Evolutionary conservation across 2,329 filamentous ascomycete genomes (phyloP).

Genomic region (Dothistroma septosporum): DNA sequence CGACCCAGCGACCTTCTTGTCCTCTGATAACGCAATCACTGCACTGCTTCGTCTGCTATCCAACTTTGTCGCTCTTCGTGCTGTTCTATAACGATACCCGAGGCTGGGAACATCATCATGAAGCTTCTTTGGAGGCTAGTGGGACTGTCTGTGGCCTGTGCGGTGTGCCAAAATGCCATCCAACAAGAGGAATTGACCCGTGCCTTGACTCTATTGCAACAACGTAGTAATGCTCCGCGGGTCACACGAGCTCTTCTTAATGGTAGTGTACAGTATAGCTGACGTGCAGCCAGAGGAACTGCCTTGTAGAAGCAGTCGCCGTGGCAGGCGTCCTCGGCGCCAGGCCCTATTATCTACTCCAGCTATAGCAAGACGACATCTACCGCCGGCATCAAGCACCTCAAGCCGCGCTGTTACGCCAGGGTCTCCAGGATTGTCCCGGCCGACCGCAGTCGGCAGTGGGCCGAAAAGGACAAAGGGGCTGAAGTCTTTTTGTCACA

Average conservation of each 20-base stretch:
- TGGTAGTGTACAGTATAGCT: background rate
- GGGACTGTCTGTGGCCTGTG: conserved; percentile 8
- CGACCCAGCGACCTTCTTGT: background rate
- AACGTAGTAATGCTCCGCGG: conserved; percentile 18
- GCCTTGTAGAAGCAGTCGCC: conserved; percentile 12
- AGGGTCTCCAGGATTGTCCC: conserved; percentile 9
- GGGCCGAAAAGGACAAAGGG: conserved; percentile 8
- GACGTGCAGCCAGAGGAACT: conserved; percentile 7
- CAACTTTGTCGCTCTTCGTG: background rate
- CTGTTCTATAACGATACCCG: background rate
- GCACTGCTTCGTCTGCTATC: background rate
- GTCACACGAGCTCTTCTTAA: background rate
- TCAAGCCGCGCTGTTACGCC: conserved; percentile 2
- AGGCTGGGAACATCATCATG: conserved; percentile 9
- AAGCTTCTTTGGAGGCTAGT: conserved; percentile 11
- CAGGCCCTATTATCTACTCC: conserved; percentile 12
- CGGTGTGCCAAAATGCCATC: conserved; percentile 13
- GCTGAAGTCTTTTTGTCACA: conserved; percentile 13
- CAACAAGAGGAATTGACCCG: conserved; percentile 8
- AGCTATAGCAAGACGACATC: conserved; percentile 17
- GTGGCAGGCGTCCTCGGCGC: conserved; percentile 8
- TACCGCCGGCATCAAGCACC: conserved; percentile 10
- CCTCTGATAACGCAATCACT: background rate
- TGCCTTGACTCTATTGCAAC: conserved; percentile 10
- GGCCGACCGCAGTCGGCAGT: conserved; percentile 15